phyloP scores from a whole-genome alignment of 2,329 filamentous ascomycete species.

The Aureobasidium melanogenum region DNA sequence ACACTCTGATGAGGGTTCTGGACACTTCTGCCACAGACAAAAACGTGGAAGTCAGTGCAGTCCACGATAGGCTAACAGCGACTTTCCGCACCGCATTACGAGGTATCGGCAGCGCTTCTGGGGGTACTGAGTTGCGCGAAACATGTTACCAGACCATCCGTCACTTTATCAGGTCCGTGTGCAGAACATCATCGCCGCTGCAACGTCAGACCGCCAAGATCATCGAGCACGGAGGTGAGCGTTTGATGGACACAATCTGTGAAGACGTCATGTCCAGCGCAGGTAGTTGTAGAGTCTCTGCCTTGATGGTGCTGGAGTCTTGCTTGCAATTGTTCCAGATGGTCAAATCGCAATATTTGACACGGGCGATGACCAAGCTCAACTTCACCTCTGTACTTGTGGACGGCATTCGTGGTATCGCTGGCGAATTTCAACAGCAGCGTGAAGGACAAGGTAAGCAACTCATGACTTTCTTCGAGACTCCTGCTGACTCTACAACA shows the following conservation, averaged over 20 bases:
- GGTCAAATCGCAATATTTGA: conserved; percentile 63
- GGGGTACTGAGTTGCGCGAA: conserved; percentile 53
- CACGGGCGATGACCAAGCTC: conserved; percentile 70
- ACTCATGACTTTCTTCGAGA: background rate
- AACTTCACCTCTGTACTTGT: conserved; percentile 90
- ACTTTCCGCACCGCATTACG: conserved; percentile 81
- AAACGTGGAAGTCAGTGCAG: conserved; percentile 45
- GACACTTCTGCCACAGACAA: conserved; percentile 43
- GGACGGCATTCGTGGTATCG: conserved; percentile 72
- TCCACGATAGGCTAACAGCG: conserved; percentile 83
- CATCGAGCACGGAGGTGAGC: conserved; percentile 68
- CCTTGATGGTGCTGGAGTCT: conserved; percentile 72
- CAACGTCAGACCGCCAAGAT: conserved; percentile 36
- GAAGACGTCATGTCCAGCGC: conserved; percentile 88
- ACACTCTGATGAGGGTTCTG: conserved; percentile 62
- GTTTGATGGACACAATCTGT: conserved; percentile 76
- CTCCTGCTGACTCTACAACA: conserved; percentile 18
- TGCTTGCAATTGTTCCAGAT: conserved; percentile 62
- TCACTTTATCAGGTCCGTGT: conserved; percentile 7
- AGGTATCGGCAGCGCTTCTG: conserved; percentile 11
- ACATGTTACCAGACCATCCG: conserved; percentile 71
- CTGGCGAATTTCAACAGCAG: conserved; percentile 50
- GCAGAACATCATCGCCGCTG: conserved; percentile 19
- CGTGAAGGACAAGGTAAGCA: conserved; percentile 21
- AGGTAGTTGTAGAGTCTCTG: conserved; percentile 71